These are phyloP conservation scores for Fusarium subglutinans DNA, from an alignment of 2,329 filamentous ascomycete species.

Conservation along the genomic window DNA sequence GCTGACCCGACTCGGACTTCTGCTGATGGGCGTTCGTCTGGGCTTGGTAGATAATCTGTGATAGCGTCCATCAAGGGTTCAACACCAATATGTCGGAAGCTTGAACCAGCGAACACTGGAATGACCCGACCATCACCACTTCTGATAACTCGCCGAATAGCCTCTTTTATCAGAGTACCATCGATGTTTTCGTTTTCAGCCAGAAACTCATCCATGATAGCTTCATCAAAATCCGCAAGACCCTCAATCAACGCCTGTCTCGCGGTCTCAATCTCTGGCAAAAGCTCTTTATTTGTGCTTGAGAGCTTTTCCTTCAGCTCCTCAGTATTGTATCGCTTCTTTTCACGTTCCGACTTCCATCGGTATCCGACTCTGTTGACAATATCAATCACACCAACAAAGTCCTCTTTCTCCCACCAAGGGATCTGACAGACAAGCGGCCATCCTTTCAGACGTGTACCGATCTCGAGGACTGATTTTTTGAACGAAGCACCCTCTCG, in stretches of 20 bases:
- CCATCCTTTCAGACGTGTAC: constrained; percentile 80
- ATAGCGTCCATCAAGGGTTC: constrained; percentile 91
- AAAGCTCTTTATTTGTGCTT: constrained; percentile 60
- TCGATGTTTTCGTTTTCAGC: constrained; percentile 80
- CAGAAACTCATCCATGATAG: constrained; percentile 84
- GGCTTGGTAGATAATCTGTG: constrained; percentile 85
- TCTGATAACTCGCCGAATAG: constrained; percentile 77
- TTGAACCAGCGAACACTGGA: constrained; percentile 90
- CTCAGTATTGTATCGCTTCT: constrained; percentile 48
- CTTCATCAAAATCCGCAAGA: constrained; percentile 88
- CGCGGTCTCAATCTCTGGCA: constrained; percentile 76
- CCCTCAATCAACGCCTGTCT: constrained; percentile 82
- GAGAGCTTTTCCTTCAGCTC: constrained; percentile 53
- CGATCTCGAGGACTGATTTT: constrained; percentile 86
- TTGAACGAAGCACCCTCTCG: constrained; percentile 81
- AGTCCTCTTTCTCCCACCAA: constrained; percentile 85
- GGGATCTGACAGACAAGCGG: constrained; percentile 94
- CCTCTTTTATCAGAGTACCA: constrained; percentile 72
- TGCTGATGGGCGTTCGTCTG: constrained; percentile 80
- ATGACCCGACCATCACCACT: constrained; percentile 76
- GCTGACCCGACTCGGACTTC: constrained; percentile 76
- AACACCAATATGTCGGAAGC: constrained; percentile 92
- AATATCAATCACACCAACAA: constrained; percentile 86
- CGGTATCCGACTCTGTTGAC: constrained; percentile 78
- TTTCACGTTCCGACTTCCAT: constrained; percentile 65